Percentiles rank a stretch among this genome's conserved stretches.
These are phyloP conservation scores for Blastocystis hominis DNA, from an alignment of 352 stramenopile genomes.

Conservation along the genomic window DNA sequence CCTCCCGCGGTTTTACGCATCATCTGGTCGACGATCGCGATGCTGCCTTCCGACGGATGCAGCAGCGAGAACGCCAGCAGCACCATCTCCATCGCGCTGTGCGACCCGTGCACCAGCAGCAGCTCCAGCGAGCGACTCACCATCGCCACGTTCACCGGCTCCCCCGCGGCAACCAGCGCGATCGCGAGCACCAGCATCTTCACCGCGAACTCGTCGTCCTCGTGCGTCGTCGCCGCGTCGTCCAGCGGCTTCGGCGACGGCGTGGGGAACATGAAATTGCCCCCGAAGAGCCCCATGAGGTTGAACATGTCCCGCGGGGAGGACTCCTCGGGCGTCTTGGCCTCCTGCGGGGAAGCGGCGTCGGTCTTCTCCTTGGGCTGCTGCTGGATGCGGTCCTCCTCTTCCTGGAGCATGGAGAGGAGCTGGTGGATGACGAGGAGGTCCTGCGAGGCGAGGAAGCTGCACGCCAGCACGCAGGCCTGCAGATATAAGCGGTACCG, in stretches of 20 bases:
- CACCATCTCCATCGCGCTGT: conserved; percentile 33
- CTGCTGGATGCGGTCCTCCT: background rate
- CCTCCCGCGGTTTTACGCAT: conserved; percentile 55
- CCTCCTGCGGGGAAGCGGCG: background rate
- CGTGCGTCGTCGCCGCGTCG: background rate
- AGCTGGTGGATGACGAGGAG: conserved; percentile 33
- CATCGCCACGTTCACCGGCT: conserved; percentile 35
- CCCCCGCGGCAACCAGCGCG: conserved; percentile 8
- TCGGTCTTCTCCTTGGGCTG: background rate
- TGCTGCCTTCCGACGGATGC: background rate
- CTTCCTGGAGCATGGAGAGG: background rate
- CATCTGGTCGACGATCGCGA: conserved; percentile 36
- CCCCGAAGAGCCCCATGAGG: background rate
- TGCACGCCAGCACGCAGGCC: background rate
- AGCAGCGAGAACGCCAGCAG: conserved; percentile 35
- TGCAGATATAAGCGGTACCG: background rate
- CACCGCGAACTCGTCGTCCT: conserved; percentile 20
- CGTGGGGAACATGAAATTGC: background rate
- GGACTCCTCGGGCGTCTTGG: background rate
- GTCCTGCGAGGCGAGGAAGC: conserved; percentile 11
- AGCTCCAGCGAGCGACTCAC: conserved; percentile 37
- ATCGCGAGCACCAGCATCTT: conserved; percentile 54
- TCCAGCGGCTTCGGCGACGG: background rate
- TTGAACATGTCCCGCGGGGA: background rate
- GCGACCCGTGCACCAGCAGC: background rate